Evolutionary conservation across 208 protist genomes (phyloP).

Genomic region (Histomonas meleagridis): DNA sequence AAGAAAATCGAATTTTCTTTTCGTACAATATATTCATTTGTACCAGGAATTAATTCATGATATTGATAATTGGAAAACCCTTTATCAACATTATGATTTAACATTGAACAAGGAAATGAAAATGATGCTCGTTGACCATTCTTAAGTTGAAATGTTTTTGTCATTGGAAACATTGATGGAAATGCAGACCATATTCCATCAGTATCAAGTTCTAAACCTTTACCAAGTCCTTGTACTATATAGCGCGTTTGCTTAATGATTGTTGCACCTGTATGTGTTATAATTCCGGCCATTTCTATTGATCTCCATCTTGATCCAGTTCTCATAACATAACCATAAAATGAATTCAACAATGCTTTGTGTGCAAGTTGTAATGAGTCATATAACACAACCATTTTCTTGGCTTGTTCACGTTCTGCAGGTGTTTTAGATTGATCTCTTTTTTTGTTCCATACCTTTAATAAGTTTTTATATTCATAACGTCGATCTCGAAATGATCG

Average conservation of each 20-base stretch:
- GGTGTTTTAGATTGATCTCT: background rate
- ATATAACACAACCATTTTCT: conserved; percentile 86
- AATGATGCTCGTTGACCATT: conserved; percentile 45
- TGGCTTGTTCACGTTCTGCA: conserved; percentile 41
- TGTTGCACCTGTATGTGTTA: conserved; percentile 84
- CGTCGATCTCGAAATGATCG: conserved; percentile 91
- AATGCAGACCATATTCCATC: conserved; percentile 99
- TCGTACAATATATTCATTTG: conserved; percentile 42
- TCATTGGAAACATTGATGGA: conserved; percentile 84
- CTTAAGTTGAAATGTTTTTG: conserved; percentile 69
- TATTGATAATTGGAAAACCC: conserved; percentile 97
- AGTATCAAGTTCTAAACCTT: conserved; percentile 97
- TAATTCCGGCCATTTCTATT: conserved; percentile 99
- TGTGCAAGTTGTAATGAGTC: conserved; percentile 96
- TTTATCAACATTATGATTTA: conserved; percentile 90
- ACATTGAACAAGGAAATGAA: conserved; percentile 88
- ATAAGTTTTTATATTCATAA: conserved; percentile 88
- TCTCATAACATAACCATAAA: conserved; percentile 85
- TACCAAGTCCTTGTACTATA: conserved; percentile 87
- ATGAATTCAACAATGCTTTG: conserved; percentile 98
- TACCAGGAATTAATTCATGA: conserved; percentile 55
- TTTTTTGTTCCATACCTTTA: conserved; percentile 36
- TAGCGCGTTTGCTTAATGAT: conserved; percentile 91
- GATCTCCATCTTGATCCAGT: conserved; percentile 70
- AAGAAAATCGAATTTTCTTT: conserved; percentile 95